These are phyloP conservation scores for Daldinia loculata DNA, from an alignment of 495 filamentous ascomycete species.

Conservation along the genomic window DNA sequence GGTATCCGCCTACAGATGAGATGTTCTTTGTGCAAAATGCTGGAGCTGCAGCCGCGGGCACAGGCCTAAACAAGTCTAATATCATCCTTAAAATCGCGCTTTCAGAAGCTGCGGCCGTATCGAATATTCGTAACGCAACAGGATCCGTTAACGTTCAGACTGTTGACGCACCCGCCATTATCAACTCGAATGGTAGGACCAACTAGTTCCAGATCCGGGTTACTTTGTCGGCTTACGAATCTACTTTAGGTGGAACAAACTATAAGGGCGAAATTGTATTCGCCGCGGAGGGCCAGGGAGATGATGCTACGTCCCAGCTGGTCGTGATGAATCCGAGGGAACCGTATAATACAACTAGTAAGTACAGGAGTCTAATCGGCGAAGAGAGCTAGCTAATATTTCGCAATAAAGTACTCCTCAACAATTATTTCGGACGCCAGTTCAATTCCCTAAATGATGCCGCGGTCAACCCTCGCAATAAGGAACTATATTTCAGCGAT, in stretches of 20 bases:
- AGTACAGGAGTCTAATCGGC: constrained; percentile 8
- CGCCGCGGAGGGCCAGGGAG: constrained; percentile 58
- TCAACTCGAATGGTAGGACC: constrained; percentile 60
- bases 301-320: constrained; percentile 52
- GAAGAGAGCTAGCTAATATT: background rate
- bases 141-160: constrained; percentile 53
- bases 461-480: constrained; percentile 59
- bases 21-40: constrained; percentile 64
- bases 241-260: constrained; percentile 55
- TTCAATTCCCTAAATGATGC: constrained; percentile 71
- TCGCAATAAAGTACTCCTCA: constrained; percentile 47
- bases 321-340: constrained; percentile 56
- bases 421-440: constrained; percentile 64
- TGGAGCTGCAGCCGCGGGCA: constrained; percentile 54
- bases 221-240: background rate
- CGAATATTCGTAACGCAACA: constrained; percentile 51
- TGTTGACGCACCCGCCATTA: constrained; percentile 50
- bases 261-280: constrained; percentile 58
- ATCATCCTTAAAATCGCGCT: constrained; percentile 61
- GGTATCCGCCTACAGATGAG: constrained; percentile 57
- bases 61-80: constrained; percentile 61
- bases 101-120: constrained; percentile 49
- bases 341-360: constrained; percentile 61
- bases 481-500: constrained; percentile 71
- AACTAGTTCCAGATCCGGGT: background rate